Evolutionary conservation across 148 eudicot genomes (phyloP).

Genomic region (Persicaria maculosa): DNA sequence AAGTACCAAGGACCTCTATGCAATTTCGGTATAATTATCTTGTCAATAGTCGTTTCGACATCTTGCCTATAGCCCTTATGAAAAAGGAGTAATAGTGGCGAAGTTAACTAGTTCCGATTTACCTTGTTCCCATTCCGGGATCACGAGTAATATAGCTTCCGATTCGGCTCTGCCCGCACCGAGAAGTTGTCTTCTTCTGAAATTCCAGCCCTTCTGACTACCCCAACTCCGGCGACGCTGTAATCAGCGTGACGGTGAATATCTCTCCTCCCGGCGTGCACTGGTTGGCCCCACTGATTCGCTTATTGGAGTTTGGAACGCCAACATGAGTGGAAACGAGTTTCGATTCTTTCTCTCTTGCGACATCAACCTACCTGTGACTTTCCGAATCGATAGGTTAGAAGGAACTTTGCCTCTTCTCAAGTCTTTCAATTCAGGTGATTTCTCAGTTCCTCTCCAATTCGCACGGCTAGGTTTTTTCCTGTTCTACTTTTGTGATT

Average conservation of each 20-base stretch:
- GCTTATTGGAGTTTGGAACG: neutral
- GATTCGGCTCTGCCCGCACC: no score
- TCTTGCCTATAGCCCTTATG: no score
- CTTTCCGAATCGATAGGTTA: conserved; percentile 67
- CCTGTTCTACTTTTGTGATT: neutral
- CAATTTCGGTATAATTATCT: no score
- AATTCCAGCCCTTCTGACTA: neutral
- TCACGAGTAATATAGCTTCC: no score
- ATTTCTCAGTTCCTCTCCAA: neutral
- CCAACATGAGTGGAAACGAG: conserved; percentile 63
- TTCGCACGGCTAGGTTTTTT: neutral
- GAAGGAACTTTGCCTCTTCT: conserved; percentile 50
- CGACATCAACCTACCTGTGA: conserved; percentile 80
- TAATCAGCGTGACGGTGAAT: neutral
- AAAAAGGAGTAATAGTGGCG: no score
- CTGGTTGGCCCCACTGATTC: neutral
- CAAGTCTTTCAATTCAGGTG: conserved; percentile 49
- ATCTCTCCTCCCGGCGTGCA: neutral
- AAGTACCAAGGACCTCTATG: no score
- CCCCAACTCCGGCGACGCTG: neutral
- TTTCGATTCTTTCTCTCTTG: conserved; percentile 86
- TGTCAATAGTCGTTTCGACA: no score
- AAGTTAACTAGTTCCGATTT: no score
- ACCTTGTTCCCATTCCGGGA: no score
- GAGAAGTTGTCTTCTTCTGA: no score